Evolutionary conservation across 805 yeast species (phyloP), one percentile per base, ranked within the genome.

Genomic region (Wickerhamiella brachini): DNA sequence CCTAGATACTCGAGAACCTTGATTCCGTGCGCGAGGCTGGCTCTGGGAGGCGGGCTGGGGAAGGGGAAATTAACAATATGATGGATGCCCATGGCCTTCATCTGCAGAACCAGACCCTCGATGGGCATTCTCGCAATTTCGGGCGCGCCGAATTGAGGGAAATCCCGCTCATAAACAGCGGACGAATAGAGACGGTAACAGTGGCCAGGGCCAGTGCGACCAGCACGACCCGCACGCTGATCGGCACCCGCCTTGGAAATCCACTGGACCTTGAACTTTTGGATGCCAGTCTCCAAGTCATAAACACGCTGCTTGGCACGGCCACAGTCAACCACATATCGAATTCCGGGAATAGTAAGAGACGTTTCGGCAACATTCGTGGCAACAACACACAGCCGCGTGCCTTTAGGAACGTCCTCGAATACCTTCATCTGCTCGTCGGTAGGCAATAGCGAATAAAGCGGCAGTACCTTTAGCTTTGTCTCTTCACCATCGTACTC

Each of bases 301-400:
- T 71, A 87, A 54, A 78, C 79, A 50, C 97, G 75, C 63, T 90
- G 97, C 61, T 93, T 93, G 0, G 95, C 76, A 55, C 97, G 77
- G 22, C 99, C 99, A 67, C 94, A 79, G 65, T 93, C 99, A 47
- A 93, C 85, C 37, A 93, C 98, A 62, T 93, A 93, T 52, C 94
- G 72, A 39, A 94, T 85, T 9, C 95, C 94, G 0, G 98, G 98
- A 59, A 93, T 93, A 0, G 99, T 93, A 63, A 93, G 74, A 1
- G 97, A 88, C 0, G 99, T 93, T 65, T 93, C 99, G 0, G 99
- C 99, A 52, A 93, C 95, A 63, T 93, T 93, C 1, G 99, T 93
- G 5, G 99, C 95, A 31, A 93, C 86, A 41, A 93, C 83, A 71
- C 97, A 88, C 9, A 93, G 66, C 60, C 99, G 74, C 42, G 88